Evolutionary conservation across 148 eudicot species (phyloP), one percentile per base, ranked within the genome.

Genomic region (Rhododendron henanense): DNA sequence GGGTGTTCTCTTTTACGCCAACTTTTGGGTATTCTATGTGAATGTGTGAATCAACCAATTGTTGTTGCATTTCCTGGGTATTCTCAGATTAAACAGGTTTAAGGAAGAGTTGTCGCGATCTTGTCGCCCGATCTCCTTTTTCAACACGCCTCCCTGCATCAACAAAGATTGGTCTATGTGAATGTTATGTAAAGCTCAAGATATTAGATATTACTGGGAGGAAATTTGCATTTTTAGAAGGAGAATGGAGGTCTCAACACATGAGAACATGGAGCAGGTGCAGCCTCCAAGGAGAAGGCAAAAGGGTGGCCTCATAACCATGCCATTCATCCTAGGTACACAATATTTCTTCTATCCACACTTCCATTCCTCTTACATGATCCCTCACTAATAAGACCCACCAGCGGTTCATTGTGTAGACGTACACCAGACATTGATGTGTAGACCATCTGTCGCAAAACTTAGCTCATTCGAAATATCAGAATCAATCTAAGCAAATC

Each of bases 271-370:
- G 45, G 84, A 76, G 25, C 88, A 84, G 11, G 44, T 85, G 0
- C 89, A 88, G 28, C 65, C 63, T 10, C 76, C 44, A 18, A 74
- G 87, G 44, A 90, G 74, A 55, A 94, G 86, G 77, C 73, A 79
- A 79, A 94, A 89, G 91, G 96, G 98, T 79, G 97, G 98, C 8
- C 92, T 96, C n/a, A 92, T 91, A 23, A 96, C 98, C 39, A 92
- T 96, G 98, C 98, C 98, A 25, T 96, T 96, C 90, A 96, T 96
- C 89, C 92, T 96, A 83, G 98, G 98, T 94, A 91, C 35, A 35
- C 44, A 69, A 1, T 44, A 47, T 47, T 47, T 7, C 50, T 47
- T 7, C 50, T 47, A 41, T 76, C n/a, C 28, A 35, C 15, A 25
- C 45, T 37, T 67, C 33, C 1, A 11, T 10, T 28, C 14, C 16